These are phyloP conservation scores for Lineolata rhizophorae DNA, from an alignment of 495 filamentous ascomycete species.

Conservation along the genomic window DNA sequence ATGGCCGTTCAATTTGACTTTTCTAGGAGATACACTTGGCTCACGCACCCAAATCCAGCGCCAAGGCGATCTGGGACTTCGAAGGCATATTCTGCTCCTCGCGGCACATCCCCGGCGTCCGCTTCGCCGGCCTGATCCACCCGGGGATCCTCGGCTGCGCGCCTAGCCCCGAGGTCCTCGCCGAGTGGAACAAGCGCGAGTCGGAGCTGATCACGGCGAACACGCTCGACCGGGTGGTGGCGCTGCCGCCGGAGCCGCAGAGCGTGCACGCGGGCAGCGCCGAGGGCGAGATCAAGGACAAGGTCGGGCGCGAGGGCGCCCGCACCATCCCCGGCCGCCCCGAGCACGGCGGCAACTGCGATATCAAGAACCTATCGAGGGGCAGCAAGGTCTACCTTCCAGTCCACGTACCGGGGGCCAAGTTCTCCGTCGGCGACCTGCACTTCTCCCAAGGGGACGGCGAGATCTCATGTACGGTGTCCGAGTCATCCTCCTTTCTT, in stretches of 20 bases:
- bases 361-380: constrained; percentile 78
- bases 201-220: constrained; percentile 51
- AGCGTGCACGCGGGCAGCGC: constrained; percentile 56
- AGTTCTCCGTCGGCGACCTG: constrained; percentile 81
- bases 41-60: too few relatives aligned
- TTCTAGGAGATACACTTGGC: too few relatives aligned
- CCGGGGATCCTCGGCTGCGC: constrained; percentile 87
- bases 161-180: constrained; percentile 44
- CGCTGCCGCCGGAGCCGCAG: constrained; percentile 48
- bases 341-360: constrained; percentile 38
- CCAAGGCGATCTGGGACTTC: constrained; percentile 95
- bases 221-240: constrained; percentile 51
- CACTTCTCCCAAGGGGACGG: constrained; percentile 86
- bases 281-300: constrained; percentile 35
- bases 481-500: not conserved
- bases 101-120: constrained; percentile 30
- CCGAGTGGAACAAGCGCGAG: constrained; percentile 65
- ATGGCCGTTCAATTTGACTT: not conserved
- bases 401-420: constrained; percentile 66
- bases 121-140: constrained; percentile 45
- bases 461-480: constrained; percentile 54
- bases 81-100: constrained; percentile 86
- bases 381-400: constrained; percentile 82
- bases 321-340: constrained; percentile 65
- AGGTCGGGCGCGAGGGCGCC: constrained; percentile 71